Base-by-base conservation (phyloP, 768 basidiomycete genomes). In the Hericium coralloides region DNA sequence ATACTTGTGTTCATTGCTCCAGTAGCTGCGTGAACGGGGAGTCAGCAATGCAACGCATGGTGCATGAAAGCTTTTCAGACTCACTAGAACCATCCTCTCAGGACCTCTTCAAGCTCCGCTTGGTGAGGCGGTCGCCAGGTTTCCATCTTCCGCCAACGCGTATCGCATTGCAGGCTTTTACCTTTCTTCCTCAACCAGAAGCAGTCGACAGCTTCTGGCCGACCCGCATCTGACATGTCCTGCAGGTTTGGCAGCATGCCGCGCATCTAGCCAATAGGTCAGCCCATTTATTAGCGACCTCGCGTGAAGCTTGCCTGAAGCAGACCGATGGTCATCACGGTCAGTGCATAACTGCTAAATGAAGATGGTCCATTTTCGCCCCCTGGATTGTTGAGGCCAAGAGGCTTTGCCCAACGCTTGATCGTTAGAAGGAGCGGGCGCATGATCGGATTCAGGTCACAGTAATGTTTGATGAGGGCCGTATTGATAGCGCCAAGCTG, bases 271-370 rank as follows among this genome's bases (percentile, higher is more conserved):
- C 31, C 31, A 31, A 17, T 18, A 38, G 22, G 15, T 22, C 18
- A 45, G 25, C 38, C 18, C 23, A 18, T 15, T 26, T 22, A 36
- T n/a, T 9, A 20, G 37, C 7, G 37, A 18, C n/a, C 1, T 7
- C n/a, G 37, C 2, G 4, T 10, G 17, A 3, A n/a, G 65, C 68
- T 49, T 49, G 82, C 83, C 71, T 87, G 86, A 3, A 85, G 65
- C 58, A 78, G 79, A 0, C 71, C 78, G 39, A 87, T 75, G 0
- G 78, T 78, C 83, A 87, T 84, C 61, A 87, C 64, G 10, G 76
- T 70, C 22, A 83, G 65, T 1, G 83, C 73, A 66, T 86, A 87
- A 59, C 83, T 86, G 58, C 79, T 85, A 63, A 86, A 83, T 2
- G 77, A 77, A 3, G 61, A 52, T 1, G 69, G 60, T 17, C 37